Evolutionary conservation across 75 land plant species (phyloP), one percentile per base, ranked within the genome.

Genomic region (Selaginella tamariscina): DNA sequence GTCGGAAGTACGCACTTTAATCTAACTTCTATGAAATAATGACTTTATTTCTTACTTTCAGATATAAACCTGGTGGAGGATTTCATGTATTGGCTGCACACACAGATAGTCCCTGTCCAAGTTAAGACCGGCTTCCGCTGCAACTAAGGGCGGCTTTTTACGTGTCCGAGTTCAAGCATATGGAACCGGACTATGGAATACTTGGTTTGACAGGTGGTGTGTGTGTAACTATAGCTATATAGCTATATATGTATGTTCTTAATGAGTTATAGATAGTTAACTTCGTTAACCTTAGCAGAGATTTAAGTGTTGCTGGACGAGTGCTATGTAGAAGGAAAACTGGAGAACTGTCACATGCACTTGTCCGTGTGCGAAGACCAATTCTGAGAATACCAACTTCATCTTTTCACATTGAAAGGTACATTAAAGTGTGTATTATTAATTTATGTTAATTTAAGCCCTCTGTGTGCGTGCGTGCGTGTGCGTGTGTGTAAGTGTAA

Each of bases 1-100:
- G 98, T 56, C 75, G 80, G 68, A 87, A 84, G 98, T 94, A 66
- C 73, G 85, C 49, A 39, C 15, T 15, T 81, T 32, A 1, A 31
- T 54, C 5, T 31, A 22, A 27, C 33, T 1, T 39, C 15, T 39
- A 39, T 15, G 5, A 39, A 39, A 5, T 5, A 5, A 39, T 39
- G 49, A 15, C 49, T 26, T 59, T 2, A 59, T 59, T 5, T 59
- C 27, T 2, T 49, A 67, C 68, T 56, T 85, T 69, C 81, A 89
- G 98, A 72, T 94, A 89, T 67, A 55, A 59, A 39, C 62, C 62
- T 8, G 62, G 62, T 23, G 62, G 26, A 8, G 62, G 62, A 5
- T 59, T 59, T 59, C 62, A 59, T 59, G 26, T 59, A 21, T 23
- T 59, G 21, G 62, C 26, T 21, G 62, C 62, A 2, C 62, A 59